Percentiles rank a stretch among this genome's conserved stretches.
Evolutionary conservation across 2,329 filamentous ascomycete species (phyloP).

Genomic region (Bertia moriformis): DNA sequence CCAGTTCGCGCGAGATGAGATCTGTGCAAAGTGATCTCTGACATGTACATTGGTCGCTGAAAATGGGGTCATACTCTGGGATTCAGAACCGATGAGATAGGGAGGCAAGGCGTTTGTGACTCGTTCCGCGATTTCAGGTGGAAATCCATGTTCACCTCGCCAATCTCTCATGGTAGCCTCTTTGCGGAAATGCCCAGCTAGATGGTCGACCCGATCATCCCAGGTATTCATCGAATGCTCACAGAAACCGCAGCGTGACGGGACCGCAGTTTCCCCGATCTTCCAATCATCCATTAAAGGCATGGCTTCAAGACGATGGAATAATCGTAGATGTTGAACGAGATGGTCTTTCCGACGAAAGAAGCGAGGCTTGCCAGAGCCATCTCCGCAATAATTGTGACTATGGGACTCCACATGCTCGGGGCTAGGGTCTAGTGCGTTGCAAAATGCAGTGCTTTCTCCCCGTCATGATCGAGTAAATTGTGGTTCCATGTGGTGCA

Average conservation of each 20-base stretch:
- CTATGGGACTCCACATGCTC: not conserved
- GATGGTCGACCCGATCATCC: conserved; percentile 24
- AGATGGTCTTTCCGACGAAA: conserved; percentile 51
- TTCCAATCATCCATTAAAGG: conserved; percentile 43
- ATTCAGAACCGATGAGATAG: not conserved
- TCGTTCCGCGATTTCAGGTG: conserved; percentile 13
- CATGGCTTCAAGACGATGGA: conserved; percentile 40
- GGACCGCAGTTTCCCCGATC: conserved; percentile 35
- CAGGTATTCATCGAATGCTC: conserved; percentile 20
- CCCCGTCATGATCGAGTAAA: too few species aligned
- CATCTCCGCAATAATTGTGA: not conserved
- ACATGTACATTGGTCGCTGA: not conserved
- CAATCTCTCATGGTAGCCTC: conserved; percentile 19
- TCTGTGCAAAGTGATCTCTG: not conserved
- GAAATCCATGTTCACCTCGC: conserved; percentile 23
- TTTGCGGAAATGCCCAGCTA: conserved; percentile 21
- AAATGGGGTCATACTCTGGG: not conserved
- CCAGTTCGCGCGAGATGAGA: not conserved
- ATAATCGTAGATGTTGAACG: conserved; percentile 42
- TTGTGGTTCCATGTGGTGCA: not conserved
- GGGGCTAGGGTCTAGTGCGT: not conserved
- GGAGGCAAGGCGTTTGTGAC: conserved; percentile 7
- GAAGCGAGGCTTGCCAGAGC: too few species aligned
- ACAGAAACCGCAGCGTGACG: conserved; percentile 28
- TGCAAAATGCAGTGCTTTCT: not conserved